A percentile compares a stretch with the other conserved stretches of the same genome.
phyloP scores from a whole-genome alignment of 345 rosid species.

The Pistacia atlantica region DNA sequence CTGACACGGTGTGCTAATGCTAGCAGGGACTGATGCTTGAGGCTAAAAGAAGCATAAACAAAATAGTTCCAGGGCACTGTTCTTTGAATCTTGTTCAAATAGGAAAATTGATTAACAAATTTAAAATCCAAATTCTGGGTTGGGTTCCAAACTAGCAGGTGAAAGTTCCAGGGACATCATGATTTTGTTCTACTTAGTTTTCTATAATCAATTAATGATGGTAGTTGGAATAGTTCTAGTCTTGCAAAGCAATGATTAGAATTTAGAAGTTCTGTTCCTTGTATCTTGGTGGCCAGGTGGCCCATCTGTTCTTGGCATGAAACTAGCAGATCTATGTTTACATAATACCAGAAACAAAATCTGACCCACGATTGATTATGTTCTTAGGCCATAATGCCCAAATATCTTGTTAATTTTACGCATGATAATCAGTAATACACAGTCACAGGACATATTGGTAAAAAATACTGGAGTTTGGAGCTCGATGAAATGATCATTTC shows the following conservation, averaged over 20 bases:
- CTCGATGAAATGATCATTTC: neutral
- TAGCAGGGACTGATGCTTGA: constrained; percentile 4
- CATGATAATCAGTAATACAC: constrained; percentile 2
- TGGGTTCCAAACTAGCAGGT: constrained; percentile 16
- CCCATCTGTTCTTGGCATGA: constrained; percentile 12
- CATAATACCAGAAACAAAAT: neutral
- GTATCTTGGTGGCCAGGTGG: constrained; percentile 5
- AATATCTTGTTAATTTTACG: constrained; percentile 3
- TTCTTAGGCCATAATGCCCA: neutral
- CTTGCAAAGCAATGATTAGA: constrained; percentile 12
- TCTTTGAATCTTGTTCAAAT: neutral
- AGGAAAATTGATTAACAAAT: neutral
- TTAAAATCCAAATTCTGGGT: neutral
- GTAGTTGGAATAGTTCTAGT: neutral
- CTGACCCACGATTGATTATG: constrained; percentile 8
- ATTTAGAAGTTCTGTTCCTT: neutral
- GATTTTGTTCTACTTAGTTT: constrained; percentile 5
- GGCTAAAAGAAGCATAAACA: neutral
- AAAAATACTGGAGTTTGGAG: neutral
- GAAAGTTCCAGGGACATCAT: constrained; percentile 19
- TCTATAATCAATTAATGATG: constrained; percentile 11
- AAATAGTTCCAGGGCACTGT: neutral
- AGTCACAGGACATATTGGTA: neutral
- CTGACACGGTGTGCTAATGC: neutral
- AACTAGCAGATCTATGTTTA: neutral